Base-by-base conservation (phyloP, 2,329 filamentous ascomycete genomes). In the Ophiognomonia clavigignenti-juglandacearum region DNA sequence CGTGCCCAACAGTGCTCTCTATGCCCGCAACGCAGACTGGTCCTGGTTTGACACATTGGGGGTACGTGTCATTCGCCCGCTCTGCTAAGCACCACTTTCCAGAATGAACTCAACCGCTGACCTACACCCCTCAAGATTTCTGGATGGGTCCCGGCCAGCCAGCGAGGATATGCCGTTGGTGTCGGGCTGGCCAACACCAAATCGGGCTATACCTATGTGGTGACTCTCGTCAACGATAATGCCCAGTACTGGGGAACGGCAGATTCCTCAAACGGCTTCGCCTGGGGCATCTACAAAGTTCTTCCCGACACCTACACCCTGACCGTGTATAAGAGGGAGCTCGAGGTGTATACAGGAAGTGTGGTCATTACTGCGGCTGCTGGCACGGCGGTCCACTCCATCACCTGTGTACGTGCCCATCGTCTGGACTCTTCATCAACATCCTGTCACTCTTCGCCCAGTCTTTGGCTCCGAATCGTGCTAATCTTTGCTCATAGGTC, bases 141-240 rank as follows among this genome's bases (percentile, higher is more conserved):
- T 16, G 62, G 62, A 11, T 64, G 61, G 62, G 57, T 63, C 4
- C 54, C 59, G 14, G 53, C 57, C 36, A 57, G 55, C 10, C 57
- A 56, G 13, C 61, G 62, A n/a, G 61, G 62, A 9, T 56, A 55
- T 40, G 60, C 56, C 26, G 49, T 61, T 2, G 62, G 62, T 19
- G 57, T 63, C 9, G 62, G 62, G 7, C 55, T 64, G n/a, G 54
- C 57, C n/a, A 68, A 68, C 56, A 64, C 64, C 57, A 69, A 69
- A 52, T 55, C 44, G 7, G 64, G 62, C 16, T 61, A 61, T 41
- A 63, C 64, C 5, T 69, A 69, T 45, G 64, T 65, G 2, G 62
- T 67, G 7, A 65, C 59, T 4, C 52, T 69, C 2, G 62, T 62
- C 22, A 69, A 63, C 45, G 51, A 57, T 7, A 49, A 53, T 11